Evolutionary conservation across 2,329 filamentous ascomycete species (phyloP).

Genomic region (Penicillium freii): DNA sequence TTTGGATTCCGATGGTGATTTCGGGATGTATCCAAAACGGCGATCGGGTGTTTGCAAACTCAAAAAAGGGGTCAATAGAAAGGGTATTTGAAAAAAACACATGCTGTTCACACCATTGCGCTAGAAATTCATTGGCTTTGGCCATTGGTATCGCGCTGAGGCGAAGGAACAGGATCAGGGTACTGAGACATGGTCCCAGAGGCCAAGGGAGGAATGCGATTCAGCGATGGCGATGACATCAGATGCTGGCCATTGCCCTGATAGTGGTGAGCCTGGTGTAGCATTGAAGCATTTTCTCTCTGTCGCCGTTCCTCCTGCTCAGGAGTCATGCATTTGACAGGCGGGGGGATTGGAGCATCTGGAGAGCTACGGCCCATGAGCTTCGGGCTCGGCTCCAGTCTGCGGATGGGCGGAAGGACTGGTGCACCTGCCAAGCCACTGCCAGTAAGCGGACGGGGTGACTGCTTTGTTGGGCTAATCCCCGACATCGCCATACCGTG

Average conservation of each 20-base stretch:
- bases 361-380: constrained; percentile 45
- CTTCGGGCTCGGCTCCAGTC: constrained; percentile 45
- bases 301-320: constrained; percentile 44
- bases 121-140: constrained; percentile 7
- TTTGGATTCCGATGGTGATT: not conserved
- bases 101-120: not conserved
- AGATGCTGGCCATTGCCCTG: constrained; percentile 25
- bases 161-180: constrained; percentile 25
- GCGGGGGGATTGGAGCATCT: constrained; percentile 43
- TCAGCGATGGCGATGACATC: constrained; percentile 37
- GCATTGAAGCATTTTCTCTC: constrained; percentile 36
- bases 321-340: constrained; percentile 45
- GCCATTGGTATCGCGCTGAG: constrained; percentile 13
- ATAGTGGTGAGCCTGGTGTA: constrained; percentile 19
- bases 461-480: constrained; percentile 49
- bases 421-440: constrained; percentile 35
- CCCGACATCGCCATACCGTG: constrained; percentile 43
- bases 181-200: constrained; percentile 26
- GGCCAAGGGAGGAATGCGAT: constrained; percentile 34
- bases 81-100: not conserved
- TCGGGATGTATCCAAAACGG: not conserved
- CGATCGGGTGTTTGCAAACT: not conserved
- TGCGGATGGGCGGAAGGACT: constrained; percentile 42
- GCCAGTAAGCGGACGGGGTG: constrained; percentile 40
- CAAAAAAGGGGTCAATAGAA: not conserved